Evolutionary conservation across 208 protist genomes (phyloP).

Genomic region (Phytomonas sp.): DNA sequence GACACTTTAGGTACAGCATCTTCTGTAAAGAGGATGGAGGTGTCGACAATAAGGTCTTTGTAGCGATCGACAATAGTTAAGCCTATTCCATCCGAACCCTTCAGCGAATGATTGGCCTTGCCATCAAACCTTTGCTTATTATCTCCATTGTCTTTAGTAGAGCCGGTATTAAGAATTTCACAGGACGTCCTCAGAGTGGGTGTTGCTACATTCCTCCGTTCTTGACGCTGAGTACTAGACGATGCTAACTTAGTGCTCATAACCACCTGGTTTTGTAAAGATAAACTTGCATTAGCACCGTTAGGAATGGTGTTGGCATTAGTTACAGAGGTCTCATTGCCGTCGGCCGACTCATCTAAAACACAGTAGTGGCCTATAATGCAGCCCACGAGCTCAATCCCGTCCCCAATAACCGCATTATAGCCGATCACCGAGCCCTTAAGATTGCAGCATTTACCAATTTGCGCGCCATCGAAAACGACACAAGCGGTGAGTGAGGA

Average conservation of each 20-base stretch:
- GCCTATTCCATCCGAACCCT: slow-evolving; percentile 30
- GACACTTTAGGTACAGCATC: slow-evolving; percentile 31
- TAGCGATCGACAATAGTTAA: slow-evolving; percentile 20
- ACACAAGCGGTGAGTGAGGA: slow-evolving; percentile 51
- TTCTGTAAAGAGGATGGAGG: slow-evolving; percentile 47
- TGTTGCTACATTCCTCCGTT: background rate
- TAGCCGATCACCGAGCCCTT: slow-evolving; percentile 50
- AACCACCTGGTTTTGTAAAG: background rate
- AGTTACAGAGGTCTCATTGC: slow-evolving; percentile 1
- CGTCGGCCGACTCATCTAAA: slow-evolving; percentile 15
- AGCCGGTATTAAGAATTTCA: slow-evolving; percentile 15
- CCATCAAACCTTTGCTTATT: background rate
- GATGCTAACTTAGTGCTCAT: background rate
- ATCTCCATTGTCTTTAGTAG: slow-evolving; percentile 2
- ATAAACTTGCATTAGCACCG: background rate
- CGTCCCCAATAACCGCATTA: slow-evolving; percentile 32
- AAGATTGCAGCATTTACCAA: slow-evolving; percentile 47
- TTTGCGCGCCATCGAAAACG: slow-evolving; percentile 45
- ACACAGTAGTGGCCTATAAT: slow-evolving; percentile 48
- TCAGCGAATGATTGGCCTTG: slow-evolving; percentile 21
- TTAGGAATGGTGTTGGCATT: background rate
- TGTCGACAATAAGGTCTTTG: slow-evolving; percentile 30
- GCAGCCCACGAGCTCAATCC: slow-evolving; percentile 38
- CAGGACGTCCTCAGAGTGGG: background rate
- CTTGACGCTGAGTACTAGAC: background rate